phyloP scores from a whole-genome alignment of 495 filamentous ascomycete genomes.

The Penicillium subrubescens region DNA sequence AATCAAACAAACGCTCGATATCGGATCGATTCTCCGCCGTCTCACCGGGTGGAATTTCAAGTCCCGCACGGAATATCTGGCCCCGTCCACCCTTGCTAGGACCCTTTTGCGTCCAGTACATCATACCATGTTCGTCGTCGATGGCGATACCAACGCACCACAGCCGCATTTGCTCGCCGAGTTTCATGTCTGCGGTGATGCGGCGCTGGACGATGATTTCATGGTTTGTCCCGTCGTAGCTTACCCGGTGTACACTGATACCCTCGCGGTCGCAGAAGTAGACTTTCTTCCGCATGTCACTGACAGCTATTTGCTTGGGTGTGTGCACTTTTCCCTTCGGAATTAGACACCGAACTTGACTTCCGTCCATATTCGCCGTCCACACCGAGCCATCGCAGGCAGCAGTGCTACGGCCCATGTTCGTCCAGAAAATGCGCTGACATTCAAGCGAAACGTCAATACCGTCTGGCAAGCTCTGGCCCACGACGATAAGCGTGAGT shows the following conservation, averaged over 20 bases:
- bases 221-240: constrained; percentile 48
- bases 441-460: constrained; percentile 39
- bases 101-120: constrained; percentile 65
- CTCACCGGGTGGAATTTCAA: constrained; percentile 38
- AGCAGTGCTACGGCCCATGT: constrained; percentile 46
- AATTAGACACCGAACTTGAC: constrained; percentile 39
- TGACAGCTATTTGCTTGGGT: constrained; percentile 54
- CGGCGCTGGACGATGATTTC: constrained; percentile 39
- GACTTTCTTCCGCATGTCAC: constrained; percentile 32
- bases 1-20: constrained; percentile 43
- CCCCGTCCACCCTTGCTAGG: constrained; percentile 47
- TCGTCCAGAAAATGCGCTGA: constrained; percentile 55
- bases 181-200: constrained; percentile 24
- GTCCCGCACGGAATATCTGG: constrained; percentile 46
- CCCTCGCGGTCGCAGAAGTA: constrained; percentile 62
- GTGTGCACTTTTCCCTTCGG: constrained; percentile 47
- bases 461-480: constrained; percentile 50
- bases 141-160: constrained; percentile 60
- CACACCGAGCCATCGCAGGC: constrained; percentile 47
- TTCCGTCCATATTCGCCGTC: constrained; percentile 49
- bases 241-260: constrained; percentile 45
- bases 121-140: constrained; percentile 31
- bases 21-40: constrained; percentile 37
- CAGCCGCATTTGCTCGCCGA: constrained; percentile 31
- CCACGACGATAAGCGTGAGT: constrained; percentile 27